phyloP scores from a whole-genome alignment of 169 alveolate genomes.

The Cryptosporidium andersoni region DNA sequence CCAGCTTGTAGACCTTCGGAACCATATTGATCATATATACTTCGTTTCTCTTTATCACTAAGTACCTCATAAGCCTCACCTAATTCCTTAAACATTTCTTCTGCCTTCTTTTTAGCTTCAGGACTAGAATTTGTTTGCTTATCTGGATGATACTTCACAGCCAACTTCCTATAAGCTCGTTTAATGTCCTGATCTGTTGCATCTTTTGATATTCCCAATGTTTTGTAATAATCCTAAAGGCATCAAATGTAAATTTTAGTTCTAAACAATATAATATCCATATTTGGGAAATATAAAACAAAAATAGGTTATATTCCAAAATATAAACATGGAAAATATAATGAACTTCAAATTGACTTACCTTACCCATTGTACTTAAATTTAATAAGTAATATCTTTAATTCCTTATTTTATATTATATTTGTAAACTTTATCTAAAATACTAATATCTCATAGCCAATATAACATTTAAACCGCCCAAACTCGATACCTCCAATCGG shows the following conservation, averaged over 20 bases:
- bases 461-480: no score
- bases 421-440: no score
- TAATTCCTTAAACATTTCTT: slow-evolving; percentile 68
- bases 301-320: no score
- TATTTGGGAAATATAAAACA: no score
- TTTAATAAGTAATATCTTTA: no score
- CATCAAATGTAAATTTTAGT: not conserved
- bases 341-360: not conserved
- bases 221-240: slow-evolving; percentile 73
- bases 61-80: slow-evolving; percentile 77
- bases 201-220: slow-evolving; percentile 78
- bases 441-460: no score
- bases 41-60: slow-evolving; percentile 80
- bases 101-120: slow-evolving; percentile 70
- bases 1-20: slow-evolving; percentile 78
- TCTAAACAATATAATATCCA: no score
- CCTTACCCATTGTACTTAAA: no score
- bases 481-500: no score
- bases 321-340: not conserved
- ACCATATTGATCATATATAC: slow-evolving; percentile 76
- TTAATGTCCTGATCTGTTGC: slow-evolving; percentile 88
- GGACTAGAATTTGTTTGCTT: slow-evolving; percentile 78
- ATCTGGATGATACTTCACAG: slow-evolving; percentile 88
- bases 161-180: slow-evolving; percentile 88
- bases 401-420: no score